These are phyloP conservation scores for Casaregolazyma lundiana DNA, from an alignment of 1,139 yeast species.

Conservation along the genomic window DNA sequence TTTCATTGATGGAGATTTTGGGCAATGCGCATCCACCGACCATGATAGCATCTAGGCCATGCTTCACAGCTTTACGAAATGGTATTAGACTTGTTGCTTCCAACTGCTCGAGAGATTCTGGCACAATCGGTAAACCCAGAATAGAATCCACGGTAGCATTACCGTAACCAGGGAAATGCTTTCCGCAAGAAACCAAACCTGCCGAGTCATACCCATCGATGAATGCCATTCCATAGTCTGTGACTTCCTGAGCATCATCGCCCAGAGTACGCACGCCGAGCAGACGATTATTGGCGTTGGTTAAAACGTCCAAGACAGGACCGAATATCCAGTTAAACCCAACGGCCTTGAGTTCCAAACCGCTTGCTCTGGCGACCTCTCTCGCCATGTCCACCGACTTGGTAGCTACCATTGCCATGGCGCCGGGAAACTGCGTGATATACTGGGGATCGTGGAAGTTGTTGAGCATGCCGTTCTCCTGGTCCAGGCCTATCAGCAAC, in stretches of 20 bases:
- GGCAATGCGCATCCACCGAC: constrained; percentile 74
- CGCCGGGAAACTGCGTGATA: constrained; percentile 59
- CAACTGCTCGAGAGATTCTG: constrained; percentile 53
- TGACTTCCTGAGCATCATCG: constrained; percentile 55
- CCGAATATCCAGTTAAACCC: constrained; percentile 59
- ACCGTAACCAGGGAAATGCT: constrained; percentile 68
- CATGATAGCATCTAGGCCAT: constrained; percentile 52
- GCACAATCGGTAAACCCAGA: constrained; percentile 55
- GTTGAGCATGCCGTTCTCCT: constrained; percentile 50
- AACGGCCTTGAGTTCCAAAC: constrained; percentile 47
- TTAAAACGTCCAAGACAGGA: constrained; percentile 60
- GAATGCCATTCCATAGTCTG: constrained; percentile 50
- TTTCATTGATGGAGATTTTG: constrained; percentile 54
- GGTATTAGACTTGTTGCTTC: constrained; percentile 51
- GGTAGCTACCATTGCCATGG: constrained; percentile 62
- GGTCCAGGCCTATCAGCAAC: constrained; percentile 41
- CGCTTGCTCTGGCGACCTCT: constrained; percentile 53
- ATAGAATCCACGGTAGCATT: constrained; percentile 56
- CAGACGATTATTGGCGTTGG: constrained; percentile 52
- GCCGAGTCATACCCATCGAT: constrained; percentile 54
- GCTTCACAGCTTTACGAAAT: constrained; percentile 47
- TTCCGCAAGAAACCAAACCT: constrained; percentile 55
- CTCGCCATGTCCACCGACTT: constrained; percentile 49
- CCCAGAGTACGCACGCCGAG: constrained; percentile 65
- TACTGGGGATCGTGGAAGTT: constrained; percentile 50